Evolutionary conservation across 116 monocot genomes (phyloP), one percentile per base, ranked within the genome.

Genomic region (Phalaenopsis hybrid): DNA sequence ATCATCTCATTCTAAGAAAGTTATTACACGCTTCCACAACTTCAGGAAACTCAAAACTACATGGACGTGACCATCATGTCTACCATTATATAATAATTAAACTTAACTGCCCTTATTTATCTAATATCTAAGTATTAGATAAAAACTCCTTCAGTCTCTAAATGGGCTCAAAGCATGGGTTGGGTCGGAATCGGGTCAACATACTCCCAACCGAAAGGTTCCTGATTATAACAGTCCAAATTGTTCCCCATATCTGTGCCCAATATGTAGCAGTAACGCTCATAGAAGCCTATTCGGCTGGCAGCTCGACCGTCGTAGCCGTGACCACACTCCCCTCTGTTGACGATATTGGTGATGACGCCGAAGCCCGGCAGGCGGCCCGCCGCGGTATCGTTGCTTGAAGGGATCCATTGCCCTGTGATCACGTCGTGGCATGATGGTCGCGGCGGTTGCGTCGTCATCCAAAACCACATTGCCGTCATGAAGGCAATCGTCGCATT

Each of bases 381-480:
- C 0, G 87, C 94, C 18, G 85, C 59, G 0, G 6, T 37, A 34
- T 94, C 94, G 4, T 81, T 82, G 0, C 74, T 3, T 11, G 89
- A 84, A 4, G 92, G 94, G 1, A 41, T 82, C 94, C 94, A 94
- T n/a, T 37, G 6, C 11, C 90, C 94, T 10, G 85, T 90, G 65
- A 90, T 89, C 21, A 90, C 92, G 57, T 85, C 85, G 68, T 94
- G 94, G 68, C 81, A 80, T 6, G 94, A 94, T 0, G 94, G 91
- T 85, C 91, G 91, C 1, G 89, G 89, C 0, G 85, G 63, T 75
- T 93, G 94, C 1, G 91, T 81, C 17, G 90, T 94, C 94, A 87
- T 94, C 94, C 92, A 94, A 79, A 91, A 88, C 92, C 94, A 94
- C 0, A 94, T 7, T 1, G 92, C 92, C 31, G 90, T 85, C 85